Evolutionary conservation across 2,329 filamentous ascomycete species (phyloP).

Genomic region (Penicillium paneum): DNA sequence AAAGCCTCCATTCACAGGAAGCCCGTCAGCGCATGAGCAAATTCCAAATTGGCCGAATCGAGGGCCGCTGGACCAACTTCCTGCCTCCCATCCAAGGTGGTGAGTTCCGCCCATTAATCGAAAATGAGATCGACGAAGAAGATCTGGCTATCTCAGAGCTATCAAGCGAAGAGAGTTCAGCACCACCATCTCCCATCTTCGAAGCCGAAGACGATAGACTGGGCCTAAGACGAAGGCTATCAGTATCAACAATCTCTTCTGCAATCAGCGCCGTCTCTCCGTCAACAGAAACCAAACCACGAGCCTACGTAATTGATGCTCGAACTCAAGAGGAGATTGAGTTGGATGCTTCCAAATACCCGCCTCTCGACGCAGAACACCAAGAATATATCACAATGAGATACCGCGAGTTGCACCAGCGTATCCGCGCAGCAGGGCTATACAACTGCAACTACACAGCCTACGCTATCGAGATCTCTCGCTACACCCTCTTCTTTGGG

Average conservation of each 20-base stretch:
- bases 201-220: constrained; percentile 45
- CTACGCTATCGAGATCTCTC: constrained; percentile 66
- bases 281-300: constrained; percentile 26
- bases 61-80: constrained; percentile 81
- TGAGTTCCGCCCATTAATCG: constrained; percentile 57
- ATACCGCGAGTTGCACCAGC: constrained; percentile 23
- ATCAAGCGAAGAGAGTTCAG: constrained; percentile 54
- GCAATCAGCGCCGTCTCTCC: constrained; percentile 19
- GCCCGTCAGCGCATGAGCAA: constrained; percentile 69
- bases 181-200: constrained; percentile 54
- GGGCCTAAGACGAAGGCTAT: constrained; percentile 34
- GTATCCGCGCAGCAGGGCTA: constrained; percentile 60
- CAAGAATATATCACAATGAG: constrained; percentile 72
- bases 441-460: constrained; percentile 76
- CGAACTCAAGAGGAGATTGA: constrained; percentile 70
- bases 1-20: constrained; percentile 76
- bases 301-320: constrained; percentile 64
- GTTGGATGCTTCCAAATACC: constrained; percentile 73
- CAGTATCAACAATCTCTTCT: constrained; percentile 24
- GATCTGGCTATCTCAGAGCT: constrained; percentile 23
- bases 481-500: constrained; percentile 66
- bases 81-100: constrained; percentile 86
- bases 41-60: constrained; percentile 76
- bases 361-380: constrained; percentile 65
- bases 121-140: constrained; percentile 36